phyloP scores from a whole-genome alignment of 768 basidiomycete genomes.

The Podaxis sp. region DNA sequence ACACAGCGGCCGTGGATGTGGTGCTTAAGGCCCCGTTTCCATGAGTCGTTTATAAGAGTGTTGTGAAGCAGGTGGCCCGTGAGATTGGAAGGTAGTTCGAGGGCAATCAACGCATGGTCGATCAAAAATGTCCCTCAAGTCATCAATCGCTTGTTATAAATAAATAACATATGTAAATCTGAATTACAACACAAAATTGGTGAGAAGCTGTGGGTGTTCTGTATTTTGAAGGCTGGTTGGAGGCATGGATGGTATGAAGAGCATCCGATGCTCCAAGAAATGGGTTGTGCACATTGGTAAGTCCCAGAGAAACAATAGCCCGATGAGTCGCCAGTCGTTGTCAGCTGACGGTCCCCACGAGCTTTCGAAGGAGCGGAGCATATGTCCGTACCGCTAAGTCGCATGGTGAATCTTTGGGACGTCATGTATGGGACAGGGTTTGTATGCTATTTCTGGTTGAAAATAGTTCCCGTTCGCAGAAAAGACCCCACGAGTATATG shows the following conservation, averaged over 20 bases:
- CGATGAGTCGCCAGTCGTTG: neutral
- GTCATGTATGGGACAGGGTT: too few species aligned
- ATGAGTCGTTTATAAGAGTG: neutral
- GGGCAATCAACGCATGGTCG: conserved; percentile 1
- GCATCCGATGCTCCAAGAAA: neutral
- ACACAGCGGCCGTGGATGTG: neutral
- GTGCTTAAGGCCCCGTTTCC: neutral
- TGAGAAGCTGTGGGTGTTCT: neutral
- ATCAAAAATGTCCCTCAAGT: neutral
- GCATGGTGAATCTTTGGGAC: too few species aligned
- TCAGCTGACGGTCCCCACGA: neutral
- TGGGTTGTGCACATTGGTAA: neutral
- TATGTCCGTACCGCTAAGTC: neutral
- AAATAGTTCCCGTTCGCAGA: too few species aligned
- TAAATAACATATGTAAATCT: neutral
- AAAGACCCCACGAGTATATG: too few species aligned
- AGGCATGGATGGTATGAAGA: neutral
- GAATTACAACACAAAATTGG: neutral
- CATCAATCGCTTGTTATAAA: neutral
- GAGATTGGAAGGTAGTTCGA: neutral
- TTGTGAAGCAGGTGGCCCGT: neutral
- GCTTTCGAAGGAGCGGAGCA: neutral
- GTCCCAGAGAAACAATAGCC: neutral
- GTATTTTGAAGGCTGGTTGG: neutral
- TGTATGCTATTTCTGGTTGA: too few species aligned